Evolutionary conservation across 2,329 filamentous ascomycete species (phyloP), one percentile per base, ranked within the genome.

Genomic region (Penicillium brevicompactum): DNA sequence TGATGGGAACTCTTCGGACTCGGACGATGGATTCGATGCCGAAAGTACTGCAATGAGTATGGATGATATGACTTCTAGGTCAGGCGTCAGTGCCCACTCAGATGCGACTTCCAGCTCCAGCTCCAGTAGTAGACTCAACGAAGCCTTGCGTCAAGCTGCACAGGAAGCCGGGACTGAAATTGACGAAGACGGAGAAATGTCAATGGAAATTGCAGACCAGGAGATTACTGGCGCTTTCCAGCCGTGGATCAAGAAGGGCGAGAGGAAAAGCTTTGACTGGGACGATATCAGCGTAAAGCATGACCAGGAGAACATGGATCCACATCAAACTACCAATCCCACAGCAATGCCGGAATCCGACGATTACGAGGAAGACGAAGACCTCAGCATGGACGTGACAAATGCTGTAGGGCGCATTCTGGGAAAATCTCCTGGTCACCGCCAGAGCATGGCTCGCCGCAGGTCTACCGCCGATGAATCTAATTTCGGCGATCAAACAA

Each of bases 321-420:
- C 70, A 13, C 70, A 73, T 38, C 66, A 68, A n/a, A 24, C 18
- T 48, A 31, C 31, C 40, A 45, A 53, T 7, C 24, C 37, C 6
- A 41, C 53, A 14, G 48, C 59, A 46, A 44, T 56, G 10, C 57
- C 66, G 59, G 53, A 56, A 58, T 24, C 71, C 72, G 55, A 74
- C 79, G 49, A 79, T 22, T 69, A 76, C 5, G 79, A 82, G 11
- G 77, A 82, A 22, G 82, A 83, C 18, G 83, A 85, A 60, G 90
- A 92, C 38, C 87, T 95, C 81, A 94, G 91, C 21, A 97, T 97
- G 93, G 93, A 97, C 65, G 90, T 97, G 7, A 97, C 93, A 2
- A 86, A 85, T 51, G 90, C 86, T 8, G 80, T 96, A 50, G 93
- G 93, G 8, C 84, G 87, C 3, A 97, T 97, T 51, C 74, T 96